These are phyloP conservation scores for Cyclospora cayetanensis DNA, from an alignment of 169 alveolate genomes.

Conservation along the genomic window DNA sequence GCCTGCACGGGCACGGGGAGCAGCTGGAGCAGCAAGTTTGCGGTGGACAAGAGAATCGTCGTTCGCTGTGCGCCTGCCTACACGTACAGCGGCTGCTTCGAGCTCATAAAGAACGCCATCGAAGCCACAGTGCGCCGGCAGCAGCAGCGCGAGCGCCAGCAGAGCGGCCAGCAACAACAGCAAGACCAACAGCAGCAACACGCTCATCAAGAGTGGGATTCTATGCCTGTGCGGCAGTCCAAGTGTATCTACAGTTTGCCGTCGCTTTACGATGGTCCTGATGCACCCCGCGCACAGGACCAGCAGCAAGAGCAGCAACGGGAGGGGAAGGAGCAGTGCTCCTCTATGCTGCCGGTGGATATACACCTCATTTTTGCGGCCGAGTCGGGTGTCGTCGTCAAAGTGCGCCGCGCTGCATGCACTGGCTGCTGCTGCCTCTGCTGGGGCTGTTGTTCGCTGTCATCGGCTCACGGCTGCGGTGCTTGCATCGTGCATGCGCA, in stretches of 20 bases:
- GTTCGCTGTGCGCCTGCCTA: constrained; percentile 13
- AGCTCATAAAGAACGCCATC: not conserved
- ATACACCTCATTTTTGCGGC: not conserved
- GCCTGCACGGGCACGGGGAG: no score
- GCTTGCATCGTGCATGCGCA: not conserved
- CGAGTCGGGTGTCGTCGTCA: not conserved
- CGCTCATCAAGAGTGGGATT: not conserved
- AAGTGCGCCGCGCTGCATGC: no score
- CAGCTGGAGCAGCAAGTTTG: not conserved
- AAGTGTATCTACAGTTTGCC: not conserved
- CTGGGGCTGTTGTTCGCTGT: constrained; percentile 3
- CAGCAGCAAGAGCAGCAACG: not conserved
- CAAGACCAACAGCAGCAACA: not conserved
- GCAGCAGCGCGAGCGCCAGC: not conserved
- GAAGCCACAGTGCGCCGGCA: constrained; percentile 23
- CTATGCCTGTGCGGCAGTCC: not conserved
- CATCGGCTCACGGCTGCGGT: not conserved
- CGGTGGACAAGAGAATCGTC: not conserved
- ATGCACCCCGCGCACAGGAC: not conserved
- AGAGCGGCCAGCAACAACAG: not conserved
- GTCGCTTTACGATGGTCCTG: not conserved
- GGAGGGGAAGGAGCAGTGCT: not conserved
- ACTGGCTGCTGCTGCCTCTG: not conserved
- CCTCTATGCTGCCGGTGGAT: not conserved
- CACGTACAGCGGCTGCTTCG: constrained; percentile 19